Evolutionary conservation across 352 stramenopile species (phyloP).

Genomic region (Saprolegnia diclina): DNA sequence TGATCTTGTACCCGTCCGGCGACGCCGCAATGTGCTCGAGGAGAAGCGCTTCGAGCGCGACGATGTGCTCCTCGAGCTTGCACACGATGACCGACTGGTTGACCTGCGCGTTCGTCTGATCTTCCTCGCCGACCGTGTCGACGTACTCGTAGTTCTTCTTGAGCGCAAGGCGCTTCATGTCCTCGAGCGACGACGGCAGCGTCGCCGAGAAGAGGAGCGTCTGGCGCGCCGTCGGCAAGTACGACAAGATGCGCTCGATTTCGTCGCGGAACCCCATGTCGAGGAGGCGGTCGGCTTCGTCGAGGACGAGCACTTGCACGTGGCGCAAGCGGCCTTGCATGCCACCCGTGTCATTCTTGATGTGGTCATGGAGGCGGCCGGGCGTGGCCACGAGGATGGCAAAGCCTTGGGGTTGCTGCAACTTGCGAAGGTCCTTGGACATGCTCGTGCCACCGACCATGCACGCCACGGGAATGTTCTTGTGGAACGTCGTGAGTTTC

Average conservation of each 20-base stretch:
- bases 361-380: conserved; percentile 93
- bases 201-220: conserved; percentile 97
- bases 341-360: conserved; percentile 87
- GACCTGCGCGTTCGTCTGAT: conserved; percentile 86
- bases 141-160: conserved; percentile 85
- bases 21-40: conserved; percentile 61
- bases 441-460: conserved; percentile 90
- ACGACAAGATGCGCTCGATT: conserved; percentile 83
- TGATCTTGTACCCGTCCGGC: conserved; percentile 87
- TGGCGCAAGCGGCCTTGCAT: conserved; percentile 58
- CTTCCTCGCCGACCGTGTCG: conserved; percentile 89
- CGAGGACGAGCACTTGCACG: conserved; percentile 67
- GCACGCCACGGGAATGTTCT: conserved; percentile 60
- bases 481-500: conserved; percentile 82
- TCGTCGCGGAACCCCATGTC: conserved; percentile 94
- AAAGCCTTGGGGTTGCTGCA: conserved; percentile 37
- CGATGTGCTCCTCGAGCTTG: conserved; percentile 59
- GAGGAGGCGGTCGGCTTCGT: conserved; percentile 95
- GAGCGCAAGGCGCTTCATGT: conserved; percentile 85
- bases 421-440: conserved; percentile 45
- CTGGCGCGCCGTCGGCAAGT: conserved; percentile 53
- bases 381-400: conserved; percentile 96
- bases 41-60: conserved; percentile 63
- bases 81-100: conserved; percentile 84
- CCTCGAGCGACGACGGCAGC: conserved; percentile 76